Percentiles rank a stretch among this genome's conserved stretches.
phyloP scores from a whole-genome alignment of 164 flowering plant species.

The Chloranthus sessilifolius region DNA sequence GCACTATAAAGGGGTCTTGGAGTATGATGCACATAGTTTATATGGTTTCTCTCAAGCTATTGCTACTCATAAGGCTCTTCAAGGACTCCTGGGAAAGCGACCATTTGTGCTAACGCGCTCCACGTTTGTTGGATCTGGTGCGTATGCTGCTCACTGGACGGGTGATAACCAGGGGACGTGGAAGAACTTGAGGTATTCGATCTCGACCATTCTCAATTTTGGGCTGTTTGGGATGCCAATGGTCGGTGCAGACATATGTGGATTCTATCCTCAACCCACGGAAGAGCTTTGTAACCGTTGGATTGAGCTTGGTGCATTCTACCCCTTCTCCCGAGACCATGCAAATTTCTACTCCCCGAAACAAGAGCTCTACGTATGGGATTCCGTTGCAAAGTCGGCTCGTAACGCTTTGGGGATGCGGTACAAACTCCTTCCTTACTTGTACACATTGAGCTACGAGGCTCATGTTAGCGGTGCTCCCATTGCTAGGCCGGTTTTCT shows the following conservation, averaged over 20 bases:
- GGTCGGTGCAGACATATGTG: slow-evolving; percentile 94
- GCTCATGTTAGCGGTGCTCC: slow-evolving; percentile 78
- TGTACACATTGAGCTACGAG: slow-evolving; percentile 74
- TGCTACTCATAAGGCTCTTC: slow-evolving; percentile 82
- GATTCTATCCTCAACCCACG: slow-evolving; percentile 70
- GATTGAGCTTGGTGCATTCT: slow-evolving; percentile 91
- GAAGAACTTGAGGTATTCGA: slow-evolving; percentile 60
- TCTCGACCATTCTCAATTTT: slow-evolving; percentile 73
- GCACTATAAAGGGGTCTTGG: slow-evolving; percentile 84
- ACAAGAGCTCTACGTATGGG: slow-evolving; percentile 86
- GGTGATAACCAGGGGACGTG: slow-evolving; percentile 86
- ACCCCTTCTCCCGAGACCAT: slow-evolving; percentile 88
- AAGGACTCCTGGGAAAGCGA: slow-evolving; percentile 57
- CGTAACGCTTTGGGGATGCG: slow-evolving; percentile 78
- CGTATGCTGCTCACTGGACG: slow-evolving; percentile 93
- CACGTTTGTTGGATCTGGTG: slow-evolving; percentile 85
- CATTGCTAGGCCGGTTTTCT: slow-evolving; percentile 82
- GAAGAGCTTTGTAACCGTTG: slow-evolving; percentile 91
- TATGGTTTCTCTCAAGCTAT: slow-evolving; percentile 77
- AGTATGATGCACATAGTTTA: slow-evolving; percentile 89
- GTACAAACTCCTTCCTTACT: slow-evolving; percentile 68
- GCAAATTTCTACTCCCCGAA: slow-evolving; percentile 60
- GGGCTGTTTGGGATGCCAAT: slow-evolving; percentile 87
- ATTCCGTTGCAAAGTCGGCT: slow-evolving; percentile 69
- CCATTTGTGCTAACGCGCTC: slow-evolving; percentile 83